Conservation (phyloP, 768 basidiomycete genomes). For the Crepidotus variabilis region DNA sequence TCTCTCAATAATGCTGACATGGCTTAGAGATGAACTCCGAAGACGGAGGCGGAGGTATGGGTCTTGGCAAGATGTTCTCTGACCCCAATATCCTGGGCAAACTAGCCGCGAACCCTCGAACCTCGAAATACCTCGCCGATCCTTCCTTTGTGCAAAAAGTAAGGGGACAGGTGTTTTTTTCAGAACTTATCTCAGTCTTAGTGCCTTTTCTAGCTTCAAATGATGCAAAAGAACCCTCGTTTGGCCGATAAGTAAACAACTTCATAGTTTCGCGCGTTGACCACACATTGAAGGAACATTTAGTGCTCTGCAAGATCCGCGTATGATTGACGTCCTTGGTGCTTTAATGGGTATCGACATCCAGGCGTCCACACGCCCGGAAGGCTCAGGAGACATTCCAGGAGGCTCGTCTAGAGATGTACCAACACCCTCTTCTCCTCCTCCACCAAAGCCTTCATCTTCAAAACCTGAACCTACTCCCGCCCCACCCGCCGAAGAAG, state of each 20-base stretch:
- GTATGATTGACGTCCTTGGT: constrained; percentile 93
- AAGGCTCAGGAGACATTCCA: constrained; percentile 80
- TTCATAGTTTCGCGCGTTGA: not conserved
- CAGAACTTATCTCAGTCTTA: constrained; percentile 6
- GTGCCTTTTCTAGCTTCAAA: constrained; percentile 42
- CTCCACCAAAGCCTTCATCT: constrained; percentile 32
- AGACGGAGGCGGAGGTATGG: constrained; percentile 45
- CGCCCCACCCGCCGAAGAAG: constrained; percentile 46
- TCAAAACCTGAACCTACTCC: constrained; percentile 35
- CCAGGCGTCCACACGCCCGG: constrained; percentile 78
- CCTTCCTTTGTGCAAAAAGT: constrained; percentile 76
- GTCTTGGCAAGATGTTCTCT: constrained; percentile 72
- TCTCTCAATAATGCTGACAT: constrained; percentile 3
- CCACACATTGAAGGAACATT: constrained; percentile 3
- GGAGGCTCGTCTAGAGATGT: constrained; percentile 38
- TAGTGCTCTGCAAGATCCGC: constrained; percentile 71
- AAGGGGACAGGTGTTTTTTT: constrained; percentile 6
- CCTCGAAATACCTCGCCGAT: constrained; percentile 79
- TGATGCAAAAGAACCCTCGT: constrained; percentile 65
- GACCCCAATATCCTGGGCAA: constrained; percentile 84
- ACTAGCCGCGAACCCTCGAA: constrained; percentile 84
- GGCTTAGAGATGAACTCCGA: constrained; percentile 33
- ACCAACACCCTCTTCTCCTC: constrained; percentile 32
- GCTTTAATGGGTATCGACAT: constrained; percentile 93
- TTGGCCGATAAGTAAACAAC: constrained; percentile 54